Evolutionary conservation across 2,329 filamentous ascomycete species (phyloP).

Genomic region (Ophiocordyceps australis): DNA sequence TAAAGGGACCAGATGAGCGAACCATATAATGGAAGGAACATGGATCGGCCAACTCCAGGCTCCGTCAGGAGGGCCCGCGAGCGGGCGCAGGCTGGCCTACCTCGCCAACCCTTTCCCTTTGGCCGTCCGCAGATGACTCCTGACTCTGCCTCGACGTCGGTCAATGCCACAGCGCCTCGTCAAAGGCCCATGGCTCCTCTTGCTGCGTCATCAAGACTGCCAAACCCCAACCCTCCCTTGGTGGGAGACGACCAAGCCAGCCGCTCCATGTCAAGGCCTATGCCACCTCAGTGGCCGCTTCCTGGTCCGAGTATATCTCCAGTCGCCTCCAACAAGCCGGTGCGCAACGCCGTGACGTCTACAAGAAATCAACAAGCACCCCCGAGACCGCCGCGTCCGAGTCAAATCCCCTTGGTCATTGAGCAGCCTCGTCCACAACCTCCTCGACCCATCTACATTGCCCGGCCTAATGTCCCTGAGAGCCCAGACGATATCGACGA

Average conservation of each 20-base stretch:
- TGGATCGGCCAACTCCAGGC: constrained; percentile 27
- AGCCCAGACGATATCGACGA: constrained; percentile 13
- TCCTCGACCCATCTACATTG: constrained; percentile 29
- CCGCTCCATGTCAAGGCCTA: no score
- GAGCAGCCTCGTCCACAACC: constrained; percentile 37
- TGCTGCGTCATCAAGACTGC: constrained; percentile 5
- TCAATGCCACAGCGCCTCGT: no score
- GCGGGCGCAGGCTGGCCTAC: constrained; percentile 22
- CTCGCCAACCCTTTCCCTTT: constrained; percentile 6
- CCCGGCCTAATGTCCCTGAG: constrained; percentile 13
- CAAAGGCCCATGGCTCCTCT: no score
- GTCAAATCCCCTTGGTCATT: constrained; percentile 37
- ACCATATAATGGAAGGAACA: constrained; percentile 32
- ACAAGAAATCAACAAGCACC: constrained; percentile 29
- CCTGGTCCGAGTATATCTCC: constrained; percentile 18
- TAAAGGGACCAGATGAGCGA: constrained; percentile 29
- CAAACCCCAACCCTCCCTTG: constrained; percentile 5
- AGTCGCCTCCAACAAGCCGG: constrained; percentile 11
- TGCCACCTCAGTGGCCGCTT: constrained; percentile 39
- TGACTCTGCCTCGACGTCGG: no score
- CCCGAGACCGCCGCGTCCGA: constrained; percentile 40
- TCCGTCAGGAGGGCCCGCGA: constrained; percentile 38
- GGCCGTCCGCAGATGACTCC: no score
- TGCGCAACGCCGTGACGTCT: constrained; percentile 22
- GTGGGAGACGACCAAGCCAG: constrained; percentile 22